Evolutionary conservation across 768 basidiomycete species (phyloP).

Genomic region (Tricholoma matsutake): DNA sequence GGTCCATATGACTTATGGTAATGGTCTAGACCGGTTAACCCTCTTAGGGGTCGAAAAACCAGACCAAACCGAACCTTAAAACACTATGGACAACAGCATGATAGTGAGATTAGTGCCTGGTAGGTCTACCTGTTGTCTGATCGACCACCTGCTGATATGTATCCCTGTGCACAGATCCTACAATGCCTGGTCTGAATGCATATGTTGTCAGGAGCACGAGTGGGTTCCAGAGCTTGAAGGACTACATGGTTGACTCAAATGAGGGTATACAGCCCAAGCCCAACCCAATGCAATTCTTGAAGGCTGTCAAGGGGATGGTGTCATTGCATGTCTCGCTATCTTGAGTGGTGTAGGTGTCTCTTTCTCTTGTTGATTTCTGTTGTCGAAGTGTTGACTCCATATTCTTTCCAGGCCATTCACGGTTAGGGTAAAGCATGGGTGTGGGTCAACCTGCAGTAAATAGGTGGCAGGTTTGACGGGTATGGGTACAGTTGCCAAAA

Average conservation of each 20-base stretch:
- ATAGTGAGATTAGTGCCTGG: conserved; percentile 17
- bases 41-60: no score
- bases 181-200: conserved; percentile 48
- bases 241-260: neutral
- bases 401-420: conserved; percentile 43
- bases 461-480: no score
- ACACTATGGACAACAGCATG: conserved; percentile 14
- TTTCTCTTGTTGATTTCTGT: neutral
- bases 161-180: conserved; percentile 43
- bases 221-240: neutral
- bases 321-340: conserved; percentile 58
- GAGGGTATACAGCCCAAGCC: conserved; percentile 9
- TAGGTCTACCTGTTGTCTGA: neutral
- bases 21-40: no score
- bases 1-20: no score
- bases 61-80: no score
- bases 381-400: neutral
- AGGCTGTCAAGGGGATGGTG: conserved; percentile 55
- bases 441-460: no score
- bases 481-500: no score
- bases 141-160: neutral
- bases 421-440: no score
- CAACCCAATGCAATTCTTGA: conserved; percentile 34
- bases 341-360: conserved; percentile 52
- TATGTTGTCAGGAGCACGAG: neutral